Evolutionary conservation across 495 filamentous ascomycete species (phyloP), one percentile per base, ranked within the genome.

Genomic region (Penicillium angulare): DNA sequence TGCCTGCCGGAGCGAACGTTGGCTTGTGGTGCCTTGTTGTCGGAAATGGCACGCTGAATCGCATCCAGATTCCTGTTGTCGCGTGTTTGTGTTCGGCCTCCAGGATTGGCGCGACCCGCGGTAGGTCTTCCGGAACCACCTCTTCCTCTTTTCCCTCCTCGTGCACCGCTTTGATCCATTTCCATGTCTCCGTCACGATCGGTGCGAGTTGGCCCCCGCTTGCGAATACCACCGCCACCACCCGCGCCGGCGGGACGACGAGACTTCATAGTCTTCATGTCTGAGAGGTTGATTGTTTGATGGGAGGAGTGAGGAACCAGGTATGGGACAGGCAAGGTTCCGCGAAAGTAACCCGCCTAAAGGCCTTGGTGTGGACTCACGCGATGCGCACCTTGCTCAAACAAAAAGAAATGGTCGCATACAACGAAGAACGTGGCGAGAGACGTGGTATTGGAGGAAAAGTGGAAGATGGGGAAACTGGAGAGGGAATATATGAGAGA

Each of bases 171-270:
- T 39, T 66, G 72, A 65, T 84, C 87, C 90, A 93, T 95, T 26
- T 83, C 79, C 32, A 93, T 74, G 68, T 95, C 90, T 12, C 90
- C 90, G 77, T 95, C 90, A 56, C 80, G 81, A 63, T 95, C 90
- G 47, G 81, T 74, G 41, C 80, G 78, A 5, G 68, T 66, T 51
- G 53, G 65, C 50, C 71, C 76, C 45, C 82, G 82, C 75, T 93
- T 95, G 45, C 82, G 78, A 49, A 92, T 88, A 26, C 88, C 87
- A 40, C 86, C 87, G 55, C 86, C 87, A 52, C 84, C 74, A 55
- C 69, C 71, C 23, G 64, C 56, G 47, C 43, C 55, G 40, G 61
- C 61, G 4, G 65, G 40, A 39, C 68, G 71, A 48, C 63, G 55
- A 38, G 52, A 65, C 52, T 67, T 75, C 48, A 67, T 66, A 42